Percentiles rank a stretch among this genome's conserved stretches.
Evolutionary conservation across 2,329 filamentous ascomycete species (phyloP).

Genomic region (Colletotrichum tofieldiae): DNA sequence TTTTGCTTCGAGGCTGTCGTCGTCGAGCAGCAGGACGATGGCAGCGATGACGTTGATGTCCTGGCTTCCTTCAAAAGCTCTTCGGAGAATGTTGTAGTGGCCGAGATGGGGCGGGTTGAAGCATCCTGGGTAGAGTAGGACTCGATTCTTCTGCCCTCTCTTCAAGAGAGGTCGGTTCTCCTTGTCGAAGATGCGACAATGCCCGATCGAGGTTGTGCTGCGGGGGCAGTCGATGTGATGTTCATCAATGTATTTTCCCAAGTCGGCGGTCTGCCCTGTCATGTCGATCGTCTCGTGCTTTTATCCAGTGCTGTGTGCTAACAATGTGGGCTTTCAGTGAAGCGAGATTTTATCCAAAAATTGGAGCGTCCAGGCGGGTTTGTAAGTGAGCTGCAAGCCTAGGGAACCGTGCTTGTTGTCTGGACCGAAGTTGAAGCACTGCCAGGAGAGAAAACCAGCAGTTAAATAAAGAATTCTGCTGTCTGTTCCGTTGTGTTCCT

Average conservation of each 20-base stretch:
- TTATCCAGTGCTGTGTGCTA: background rate
- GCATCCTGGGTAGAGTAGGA: background rate
- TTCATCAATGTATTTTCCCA: background rate
- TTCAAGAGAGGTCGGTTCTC: background rate
- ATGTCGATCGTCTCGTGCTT: background rate
- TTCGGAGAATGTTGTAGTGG: background rate
- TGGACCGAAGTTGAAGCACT: too few relatives aligned
- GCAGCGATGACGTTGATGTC: conserved; percentile 8
- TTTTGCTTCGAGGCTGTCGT: background rate
- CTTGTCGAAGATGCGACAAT: background rate
- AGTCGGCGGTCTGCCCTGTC: background rate
- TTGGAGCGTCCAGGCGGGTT: background rate
- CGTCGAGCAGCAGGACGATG: background rate
- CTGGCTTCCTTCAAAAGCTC: background rate
- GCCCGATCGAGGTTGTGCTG: background rate
- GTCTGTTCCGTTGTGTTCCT: fast-evolving
- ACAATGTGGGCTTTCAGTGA: background rate
- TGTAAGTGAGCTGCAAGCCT: background rate
- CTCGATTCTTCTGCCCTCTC: background rate
- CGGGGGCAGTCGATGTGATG: background rate
- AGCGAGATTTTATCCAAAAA: background rate
- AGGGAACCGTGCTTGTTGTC: background rate
- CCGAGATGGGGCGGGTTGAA: conserved; percentile 4
- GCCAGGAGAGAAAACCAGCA: background rate
- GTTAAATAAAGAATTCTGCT: background rate